Percentiles rank a stretch among this genome's conserved stretches.
Evolutionary conservation across 129 eudicot genomes (phyloP).

Genomic region (Deinandra increscens): DNA sequence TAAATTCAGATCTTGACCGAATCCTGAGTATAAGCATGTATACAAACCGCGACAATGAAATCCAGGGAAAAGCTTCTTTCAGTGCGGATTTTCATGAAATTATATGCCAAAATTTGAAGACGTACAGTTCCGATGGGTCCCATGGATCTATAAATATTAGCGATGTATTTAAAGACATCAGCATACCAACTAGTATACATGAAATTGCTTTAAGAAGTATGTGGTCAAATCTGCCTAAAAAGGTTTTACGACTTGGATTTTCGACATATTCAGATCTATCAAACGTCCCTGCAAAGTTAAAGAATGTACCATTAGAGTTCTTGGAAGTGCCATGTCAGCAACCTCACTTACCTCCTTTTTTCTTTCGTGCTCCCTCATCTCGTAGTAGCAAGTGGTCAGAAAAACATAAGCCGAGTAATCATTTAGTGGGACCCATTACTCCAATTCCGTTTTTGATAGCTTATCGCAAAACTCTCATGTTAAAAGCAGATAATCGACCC

Average conservation of each 20-base stretch:
- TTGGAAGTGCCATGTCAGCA: conserved; percentile 44
- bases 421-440: conserved; percentile 56
- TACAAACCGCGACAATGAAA: conserved; percentile 11
- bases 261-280: conserved; percentile 42
- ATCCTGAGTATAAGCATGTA: conserved; percentile 26
- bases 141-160: conserved; percentile 17
- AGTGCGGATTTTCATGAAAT: conserved; percentile 39
- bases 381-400: conserved; percentile 61
- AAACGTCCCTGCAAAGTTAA: conserved; percentile 17
- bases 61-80: conserved; percentile 9
- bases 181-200: conserved; percentile 55
- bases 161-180: conserved; percentile 44
- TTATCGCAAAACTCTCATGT: conserved; percentile 34
- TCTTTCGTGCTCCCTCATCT: conserved; percentile 49
- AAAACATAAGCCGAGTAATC: conserved; percentile 36
- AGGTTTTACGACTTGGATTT: conserved; percentile 47
- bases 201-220: conserved; percentile 54
- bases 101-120: conserved; percentile 49
- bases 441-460: conserved; percentile 54
- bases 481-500: conserved; percentile 33
- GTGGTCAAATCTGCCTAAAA: conserved; percentile 52
- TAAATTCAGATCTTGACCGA: conserved; percentile 36
- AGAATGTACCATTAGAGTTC: conserved; percentile 45
- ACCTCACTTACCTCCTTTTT: conserved; percentile 57
- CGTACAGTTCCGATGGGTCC: conserved; percentile 18